A percentile compares a stretch with the other conserved stretches of the same genome.
Conservation (phyloP, 441 rosid genomes). For the Adansonia gregorii region DNA sequence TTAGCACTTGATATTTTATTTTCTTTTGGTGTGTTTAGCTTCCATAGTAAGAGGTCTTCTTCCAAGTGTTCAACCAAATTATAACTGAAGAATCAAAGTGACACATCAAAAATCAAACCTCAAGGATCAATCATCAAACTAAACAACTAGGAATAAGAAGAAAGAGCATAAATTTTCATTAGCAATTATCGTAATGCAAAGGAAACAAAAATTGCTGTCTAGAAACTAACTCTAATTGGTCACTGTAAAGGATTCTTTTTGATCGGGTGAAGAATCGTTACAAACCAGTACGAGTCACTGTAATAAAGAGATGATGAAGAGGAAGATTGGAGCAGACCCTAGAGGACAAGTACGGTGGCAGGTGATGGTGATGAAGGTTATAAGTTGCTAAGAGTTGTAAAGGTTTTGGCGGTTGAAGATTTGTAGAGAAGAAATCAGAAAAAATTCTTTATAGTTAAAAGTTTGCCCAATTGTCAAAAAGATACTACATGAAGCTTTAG, state of each 20-base stretch:
- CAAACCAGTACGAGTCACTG: no score
- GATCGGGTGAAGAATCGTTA: no score
- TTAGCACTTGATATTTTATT: not conserved
- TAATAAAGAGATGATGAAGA: no score
- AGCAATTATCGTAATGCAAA: not conserved
- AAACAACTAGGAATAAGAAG: not conserved
- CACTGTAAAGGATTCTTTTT: not conserved
- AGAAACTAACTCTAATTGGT: not conserved
- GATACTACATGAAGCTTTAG: no score
- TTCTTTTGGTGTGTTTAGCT: not conserved
- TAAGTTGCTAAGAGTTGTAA: no score
- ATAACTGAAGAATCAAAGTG: slow-evolving; percentile 17
- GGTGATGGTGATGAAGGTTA: no score
- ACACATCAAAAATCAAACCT: not conserved
- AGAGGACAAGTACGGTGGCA: no score
- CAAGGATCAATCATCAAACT: not conserved
- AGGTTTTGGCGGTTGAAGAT: no score
- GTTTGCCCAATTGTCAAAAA: no score
- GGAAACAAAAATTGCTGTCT: not conserved
- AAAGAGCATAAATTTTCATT: not conserved
- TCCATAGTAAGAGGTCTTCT: not conserved
- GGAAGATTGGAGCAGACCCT: no score
- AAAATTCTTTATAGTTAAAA: no score
- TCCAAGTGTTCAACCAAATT: not conserved
- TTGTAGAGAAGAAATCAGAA: no score